Base-by-base conservation (phyloP, 306 rosid genomes). In the Quercus dentata region DNA sequence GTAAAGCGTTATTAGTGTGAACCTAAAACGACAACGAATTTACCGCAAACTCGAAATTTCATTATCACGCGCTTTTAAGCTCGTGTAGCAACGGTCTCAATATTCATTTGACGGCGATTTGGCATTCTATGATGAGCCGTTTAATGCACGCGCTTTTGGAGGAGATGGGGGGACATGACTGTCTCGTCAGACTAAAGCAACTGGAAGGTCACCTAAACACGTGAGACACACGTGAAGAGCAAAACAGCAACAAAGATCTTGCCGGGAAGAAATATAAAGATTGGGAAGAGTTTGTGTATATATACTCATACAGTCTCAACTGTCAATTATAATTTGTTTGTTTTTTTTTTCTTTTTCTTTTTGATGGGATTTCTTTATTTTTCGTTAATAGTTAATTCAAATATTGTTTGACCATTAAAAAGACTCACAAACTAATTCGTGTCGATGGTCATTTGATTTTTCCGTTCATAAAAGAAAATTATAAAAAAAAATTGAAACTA, bases 171-270 rank as follows among this genome's bases (percentile, higher is more conserved):
- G 52, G 52, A 33, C 25, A 33, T 30, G 20, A 14, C 65, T 76
- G 46, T 30, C 63, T 15, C 27, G 52, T 51, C 11, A 12, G 62
- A 27, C 4, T 13, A 33, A 13, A 49, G 1, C 33, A 28, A 27
- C 54, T 2, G 51, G 44, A 23, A 27, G 65, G 61, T 4, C 13
- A 2, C 5, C 9, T 11, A 18, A 65, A 19, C 91, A 80, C 85
- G 86, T 83, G 82, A 67, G 69, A 30, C 20, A 62, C 88, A 78
- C 80, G 79, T 84, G 85, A 74, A 23, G 41, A 54, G 79, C 23
- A 41, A 77, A 77, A 82, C 72, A 25, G 74, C 58, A 68, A 72
- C 83, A 31, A 65, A 79, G 80, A 51, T 82, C 65, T 73, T 23
- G 20, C 79, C 55, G 38, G 80, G 33, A 56, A 30, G 44, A 27